phyloP scores from a whole-genome alignment of 108 stramenopile genomes.

The Mediolabrus comicus region DNA sequence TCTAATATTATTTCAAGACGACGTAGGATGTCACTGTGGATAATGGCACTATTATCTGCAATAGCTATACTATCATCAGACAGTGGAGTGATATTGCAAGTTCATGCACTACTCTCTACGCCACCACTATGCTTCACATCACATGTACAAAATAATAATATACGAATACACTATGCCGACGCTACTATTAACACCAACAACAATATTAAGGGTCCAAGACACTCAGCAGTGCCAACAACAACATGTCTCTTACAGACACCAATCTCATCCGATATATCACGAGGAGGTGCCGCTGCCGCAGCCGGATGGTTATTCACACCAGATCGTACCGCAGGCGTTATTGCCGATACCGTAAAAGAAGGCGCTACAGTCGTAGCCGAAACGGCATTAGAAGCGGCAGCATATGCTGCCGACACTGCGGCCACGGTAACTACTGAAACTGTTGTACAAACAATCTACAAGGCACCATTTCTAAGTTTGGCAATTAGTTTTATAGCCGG shows the following conservation, averaged over 20 bases:
- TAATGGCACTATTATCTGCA: not conserved
- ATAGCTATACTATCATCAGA: not conserved
- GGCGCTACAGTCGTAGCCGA: not conserved
- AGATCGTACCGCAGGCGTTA: constrained; percentile 14
- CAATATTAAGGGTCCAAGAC: too few species aligned
- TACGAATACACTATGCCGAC: too few species aligned
- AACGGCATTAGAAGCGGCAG: constrained; percentile 6
- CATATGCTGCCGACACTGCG: constrained; percentile 2
- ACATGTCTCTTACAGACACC: not conserved
- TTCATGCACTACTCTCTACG: not conserved
- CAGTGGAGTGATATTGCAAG: too few species aligned
- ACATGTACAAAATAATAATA: too few species aligned
- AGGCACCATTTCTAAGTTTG: constrained; percentile 39
- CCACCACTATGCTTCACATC: too few species aligned
- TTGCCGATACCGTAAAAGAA: constrained; percentile 8
- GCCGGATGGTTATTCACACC: constrained; percentile 27
- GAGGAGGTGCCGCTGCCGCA: constrained; percentile 2
- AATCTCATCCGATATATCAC: not conserved
- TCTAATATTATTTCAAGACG: too few species aligned
- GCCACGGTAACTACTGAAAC: constrained; percentile 16
- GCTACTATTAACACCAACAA: not conserved
- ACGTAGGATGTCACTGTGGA: too few species aligned
- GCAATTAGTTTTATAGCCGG: constrained; percentile 45
- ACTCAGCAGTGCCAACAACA: too few species aligned
- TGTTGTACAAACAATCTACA: constrained; percentile 27